Base-by-base conservation (phyloP, 495 filamentous ascomycete genomes). In the Venustampulla echinocandica region DNA sequence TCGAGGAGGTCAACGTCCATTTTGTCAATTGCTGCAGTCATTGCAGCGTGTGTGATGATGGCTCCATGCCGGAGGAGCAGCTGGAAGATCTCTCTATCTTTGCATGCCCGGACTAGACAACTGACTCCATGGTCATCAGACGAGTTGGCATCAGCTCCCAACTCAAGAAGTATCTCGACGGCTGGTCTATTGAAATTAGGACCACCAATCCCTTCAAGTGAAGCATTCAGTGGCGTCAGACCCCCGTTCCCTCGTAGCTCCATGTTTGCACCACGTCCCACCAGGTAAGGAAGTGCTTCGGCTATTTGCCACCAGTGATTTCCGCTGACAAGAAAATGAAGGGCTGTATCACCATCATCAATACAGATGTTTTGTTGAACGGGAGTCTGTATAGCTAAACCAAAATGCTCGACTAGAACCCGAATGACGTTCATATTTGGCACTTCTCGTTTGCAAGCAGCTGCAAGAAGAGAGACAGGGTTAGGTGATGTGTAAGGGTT, bases 241-340 rank as follows among this genome's bases (percentile, higher is more conserved):
- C 66, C 68, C 0, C 51, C n/a, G 0, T 34, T 27, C 41, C 70
- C 54, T 5, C 58, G 58, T n/a, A 60, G 42, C 10, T 66, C 59
- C 10, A 60, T 53, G 44, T 70, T 60, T 7, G 68, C 63, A 7
- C 62, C 62, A 4, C 56, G 57, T 14, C 62, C 27, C 1, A 74
- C n/a, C 0, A 72, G 51, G 39, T 71, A 74, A 6, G 54, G 60
- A 10, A 74, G 60, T 15, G 67, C 67, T 28, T 58, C 42, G 18
- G 60, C 53, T 4, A 69, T 58, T n/a, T n/a, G n/a, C 70, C 70
- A 72, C 70, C 70, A 71, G 23, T 69, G 60, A 4, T 47, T 50
- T 2, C 67, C 64, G 19, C 42, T 37, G 1, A 59, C 66, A 11
- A 69, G 44, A 15, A 49, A 27, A 47, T 68, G 66, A 4, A 73